A percentile compares a stretch with the other conserved stretches of the same genome.
These are phyloP conservation scores for Mucor saturninus DNA, from an alignment of 371 early-diverging fungal species.

Conservation along the genomic window DNA sequence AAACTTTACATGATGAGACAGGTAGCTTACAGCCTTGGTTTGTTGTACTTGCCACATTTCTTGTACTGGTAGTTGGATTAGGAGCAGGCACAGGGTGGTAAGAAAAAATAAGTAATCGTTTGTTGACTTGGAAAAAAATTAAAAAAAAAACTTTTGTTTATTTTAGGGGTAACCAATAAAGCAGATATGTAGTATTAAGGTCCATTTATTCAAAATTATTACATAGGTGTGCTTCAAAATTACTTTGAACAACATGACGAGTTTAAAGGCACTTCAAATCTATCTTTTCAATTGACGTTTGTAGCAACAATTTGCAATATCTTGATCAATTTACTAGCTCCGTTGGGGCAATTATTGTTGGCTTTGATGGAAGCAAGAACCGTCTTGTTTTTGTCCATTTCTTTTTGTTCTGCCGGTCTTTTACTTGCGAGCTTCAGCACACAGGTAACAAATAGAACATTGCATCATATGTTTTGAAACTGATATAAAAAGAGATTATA, in stretches of 20 bases:
- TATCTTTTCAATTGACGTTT: conserved; percentile 34
- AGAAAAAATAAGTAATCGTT: background rate
- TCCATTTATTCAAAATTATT: no score
- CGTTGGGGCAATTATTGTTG: conserved; percentile 33
- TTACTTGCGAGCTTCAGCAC: conserved; percentile 39
- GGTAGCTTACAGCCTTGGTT: conserved; percentile 56
- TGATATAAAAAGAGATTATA: background rate
- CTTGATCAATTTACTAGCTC: conserved; percentile 36
- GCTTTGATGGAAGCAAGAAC: conserved; percentile 25
- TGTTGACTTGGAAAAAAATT: background rate
- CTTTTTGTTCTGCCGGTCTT: conserved; percentile 31
- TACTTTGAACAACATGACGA: conserved; percentile 26
- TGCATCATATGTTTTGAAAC: background rate
- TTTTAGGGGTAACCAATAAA: no score
- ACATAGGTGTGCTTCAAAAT: conserved; percentile 30
- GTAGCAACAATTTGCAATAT: conserved; percentile 39
- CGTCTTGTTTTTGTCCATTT: conserved; percentile 29
- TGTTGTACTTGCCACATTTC: conserved; percentile 57
- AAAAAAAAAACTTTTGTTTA: background rate
- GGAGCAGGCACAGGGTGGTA: conserved; percentile 50
- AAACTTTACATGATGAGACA: conserved; percentile 4
- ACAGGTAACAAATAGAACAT: conserved; percentile 17
- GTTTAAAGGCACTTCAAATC: conserved; percentile 2
- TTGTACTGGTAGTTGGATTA: conserved; percentile 59
- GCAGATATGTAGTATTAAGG: no score